Evolutionary conservation across 2,329 filamentous ascomycete genomes (phyloP), one percentile per base, ranked within the genome.

Genomic region (Colletotrichum sp.): DNA sequence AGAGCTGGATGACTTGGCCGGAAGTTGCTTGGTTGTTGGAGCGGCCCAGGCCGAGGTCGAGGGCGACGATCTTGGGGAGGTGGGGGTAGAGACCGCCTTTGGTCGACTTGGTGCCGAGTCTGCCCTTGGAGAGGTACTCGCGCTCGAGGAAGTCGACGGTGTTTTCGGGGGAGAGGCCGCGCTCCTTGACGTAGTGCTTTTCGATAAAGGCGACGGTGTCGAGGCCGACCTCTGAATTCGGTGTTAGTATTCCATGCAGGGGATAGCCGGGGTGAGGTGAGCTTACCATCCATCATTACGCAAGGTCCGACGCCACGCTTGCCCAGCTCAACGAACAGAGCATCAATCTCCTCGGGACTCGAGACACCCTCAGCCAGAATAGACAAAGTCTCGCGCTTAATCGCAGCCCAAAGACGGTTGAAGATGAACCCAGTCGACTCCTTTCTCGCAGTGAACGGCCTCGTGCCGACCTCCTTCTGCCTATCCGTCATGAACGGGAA

Each of bases 351-450:
- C n/a, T 85, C 81, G 0, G 90, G 88, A 1, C 82, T 83, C 0
- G 86, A 85, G 1, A 91, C 88, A 0, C 85, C 89, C 66, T 91
- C 89, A 0, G 87, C 83, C 4, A 91, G 77, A 12, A 91, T 88
- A 0, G 80, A 85, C 68, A 91, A 76, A 1, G 82, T 81, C 77
- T 92, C 90, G 3, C 90, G 84, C 80, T 91, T 91, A 19, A 91
- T 84, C 0, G 90, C 90, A 0, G 90, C 90, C 89, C 90, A 92
- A 0, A 91, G 80, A 0, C 90, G 87, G 70, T 91, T 91, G 78
- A 90, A 89, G 44, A 92, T 88, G 77, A 91, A 88, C 0, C 90
- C 87, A 0, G 89, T 90, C 0, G 88, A 90, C 77, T 91, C 86
- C 65, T 86, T 87, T 8, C 83, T 78, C 1, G 88, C 88, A 6